These are phyloP conservation scores for Auricularia auricula-judae DNA, from an alignment of 768 basidiomycete genomes.

Conservation along the genomic window DNA sequence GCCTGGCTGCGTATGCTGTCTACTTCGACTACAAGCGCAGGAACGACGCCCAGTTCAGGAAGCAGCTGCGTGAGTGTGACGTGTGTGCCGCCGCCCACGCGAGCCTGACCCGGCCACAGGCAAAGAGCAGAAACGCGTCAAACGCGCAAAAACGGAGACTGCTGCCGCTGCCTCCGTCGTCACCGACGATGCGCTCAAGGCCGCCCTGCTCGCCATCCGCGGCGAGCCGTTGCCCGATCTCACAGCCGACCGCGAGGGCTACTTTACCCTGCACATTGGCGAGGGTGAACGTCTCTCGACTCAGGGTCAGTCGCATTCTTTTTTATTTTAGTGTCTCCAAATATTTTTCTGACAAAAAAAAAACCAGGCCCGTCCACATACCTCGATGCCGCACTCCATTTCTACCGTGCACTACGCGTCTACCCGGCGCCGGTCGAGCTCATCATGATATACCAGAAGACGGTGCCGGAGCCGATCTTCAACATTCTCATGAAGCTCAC, in stretches of 20 bases:
- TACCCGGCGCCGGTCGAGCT: constrained; percentile 94
- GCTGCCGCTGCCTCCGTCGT: constrained; percentile 27
- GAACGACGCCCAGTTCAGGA: constrained; percentile 80
- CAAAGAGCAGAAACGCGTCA: constrained; percentile 85
- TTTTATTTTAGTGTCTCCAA: neutral
- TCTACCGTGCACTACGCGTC: constrained; percentile 87
- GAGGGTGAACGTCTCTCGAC: constrained; percentile 75
- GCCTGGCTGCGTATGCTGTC: constrained; percentile 65
- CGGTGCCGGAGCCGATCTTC: constrained; percentile 71
- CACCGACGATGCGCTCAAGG: constrained; percentile 42
- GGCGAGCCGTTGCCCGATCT: constrained; percentile 55
- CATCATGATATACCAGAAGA: constrained; percentile 89
- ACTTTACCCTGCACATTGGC: constrained; percentile 84
- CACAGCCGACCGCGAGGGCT: constrained; percentile 73
- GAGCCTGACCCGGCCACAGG: constrained; percentile 33
- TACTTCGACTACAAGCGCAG: constrained; percentile 95
- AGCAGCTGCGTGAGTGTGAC: constrained; percentile 60
- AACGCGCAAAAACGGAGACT: constrained; percentile 31
- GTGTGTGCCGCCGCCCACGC: neutral
- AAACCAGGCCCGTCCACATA: constrained; percentile 53
- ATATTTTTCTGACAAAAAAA: neutral
- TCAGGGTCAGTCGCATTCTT: constrained; percentile 43
- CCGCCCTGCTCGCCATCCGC: constrained; percentile 55
- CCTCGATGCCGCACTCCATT: constrained; percentile 74
- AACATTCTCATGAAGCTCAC: constrained; percentile 81